Evolutionary conservation across 306 rosid genomes (phyloP), one percentile per base, ranked within the genome.

Genomic region (Acacia confusa): DNA sequence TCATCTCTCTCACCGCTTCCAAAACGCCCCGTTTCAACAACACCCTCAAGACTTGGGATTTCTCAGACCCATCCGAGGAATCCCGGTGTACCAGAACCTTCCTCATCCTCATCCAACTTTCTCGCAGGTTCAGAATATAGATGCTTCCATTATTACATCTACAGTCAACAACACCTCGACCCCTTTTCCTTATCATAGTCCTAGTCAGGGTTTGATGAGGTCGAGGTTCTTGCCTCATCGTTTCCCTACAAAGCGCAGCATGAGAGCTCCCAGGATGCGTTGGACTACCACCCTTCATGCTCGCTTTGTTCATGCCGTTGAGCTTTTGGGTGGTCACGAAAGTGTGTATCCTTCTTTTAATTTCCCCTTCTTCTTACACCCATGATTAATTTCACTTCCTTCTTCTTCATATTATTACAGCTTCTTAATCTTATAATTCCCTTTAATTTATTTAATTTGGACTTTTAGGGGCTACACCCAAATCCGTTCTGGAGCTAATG

Each of bases 401-500:
- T 28, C 13, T 5, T 27, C 36, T 57, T 75, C 45, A 25, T 77
- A 30, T 30, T 30, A 30, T 30, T 30, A 30, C 34, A 30, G 34
- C 66, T 82, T 28, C 25, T 24, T 83, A 73, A 78, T 68, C 41
- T 38, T 72, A 77, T 67, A 36, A 36, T 70, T 55, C 24, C 24
- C 48, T 15, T 50, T 14, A 16, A 16, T 50, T 50, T 13, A 48
- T 13, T 50, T 50, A 3, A 48, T 13, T 69, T 63, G n/a, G 7
- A 72, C 28, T 45, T 66, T 55, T 76, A 95, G 99, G 99, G 87
- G 99, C 99, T 44, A 95, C 99, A 15, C 99, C 99, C 15, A 95
- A 95, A 87, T 93, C 99, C 78, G 99, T 95, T 86, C 99, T 95
- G 79, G 98, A 95, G 90, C 99, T 95, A 72, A 95, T 95, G 99